Evolutionary conservation across 1,284 basidiomycete genomes (phyloP).

Genomic region (Puccinia hordei): DNA sequence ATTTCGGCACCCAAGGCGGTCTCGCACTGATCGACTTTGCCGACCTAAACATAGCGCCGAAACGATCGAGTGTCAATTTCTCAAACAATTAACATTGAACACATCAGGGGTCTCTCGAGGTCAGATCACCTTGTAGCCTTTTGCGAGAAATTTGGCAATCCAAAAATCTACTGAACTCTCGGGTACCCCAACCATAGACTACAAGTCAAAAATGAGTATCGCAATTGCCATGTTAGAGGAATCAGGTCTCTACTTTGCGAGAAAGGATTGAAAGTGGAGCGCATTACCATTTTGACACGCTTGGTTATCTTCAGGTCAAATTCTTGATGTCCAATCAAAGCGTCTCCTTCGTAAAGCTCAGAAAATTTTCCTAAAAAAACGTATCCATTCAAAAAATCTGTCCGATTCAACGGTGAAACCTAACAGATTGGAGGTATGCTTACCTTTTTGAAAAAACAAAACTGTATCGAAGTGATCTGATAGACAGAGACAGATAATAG

Average conservation of each 20-base stretch:
- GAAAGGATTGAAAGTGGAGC: slow-evolving; percentile 52
- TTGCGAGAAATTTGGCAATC: slow-evolving; percentile 69
- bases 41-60: slow-evolving; percentile 63
- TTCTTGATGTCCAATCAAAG: slow-evolving; percentile 59
- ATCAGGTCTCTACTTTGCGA: background rate
- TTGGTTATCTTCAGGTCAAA: slow-evolving; percentile 68
- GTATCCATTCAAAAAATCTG: background rate
- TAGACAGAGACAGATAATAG: background rate
- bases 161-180: slow-evolving; percentile 91
- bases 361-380: slow-evolving; percentile 39
- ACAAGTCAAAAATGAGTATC: background rate
- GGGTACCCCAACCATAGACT: slow-evolving; percentile 80
- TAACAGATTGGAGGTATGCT: background rate
- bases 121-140: slow-evolving; percentile 51
- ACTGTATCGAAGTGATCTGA: slow-evolving; percentile 45
- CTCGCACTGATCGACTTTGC: slow-evolving; percentile 94
- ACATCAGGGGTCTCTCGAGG: slow-evolving; percentile 62
- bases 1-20: slow-evolving; percentile 73
- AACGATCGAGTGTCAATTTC: background rate
- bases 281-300: slow-evolving; percentile 92
- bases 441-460: slow-evolving; percentile 49
- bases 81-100: slow-evolving; percentile 74
- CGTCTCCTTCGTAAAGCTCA: slow-evolving; percentile 58
- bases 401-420: background rate
- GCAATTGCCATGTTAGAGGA: background rate